A percentile compares a stretch with the other conserved stretches of the same genome.
phyloP scores from a whole-genome alignment of 73 alveolate genomes.

The Halteria grandinella region DNA sequence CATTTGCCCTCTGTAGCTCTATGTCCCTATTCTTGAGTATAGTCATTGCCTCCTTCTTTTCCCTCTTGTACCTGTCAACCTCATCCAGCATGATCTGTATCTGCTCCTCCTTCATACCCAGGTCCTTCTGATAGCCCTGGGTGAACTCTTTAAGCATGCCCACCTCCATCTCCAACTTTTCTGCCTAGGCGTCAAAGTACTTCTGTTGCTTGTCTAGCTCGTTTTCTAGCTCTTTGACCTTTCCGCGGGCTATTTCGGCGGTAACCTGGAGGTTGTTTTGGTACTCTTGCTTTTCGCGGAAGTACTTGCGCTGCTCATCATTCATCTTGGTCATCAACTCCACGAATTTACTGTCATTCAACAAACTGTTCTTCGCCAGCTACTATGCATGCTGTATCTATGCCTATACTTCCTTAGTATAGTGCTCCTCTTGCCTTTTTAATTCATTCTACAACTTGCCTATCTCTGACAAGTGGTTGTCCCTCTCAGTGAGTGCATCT shows the following conservation, averaged over 20 bases:
- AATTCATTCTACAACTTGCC: slow-evolving; percentile 36
- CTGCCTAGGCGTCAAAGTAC: slow-evolving; percentile 39
- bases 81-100: slow-evolving; percentile 25
- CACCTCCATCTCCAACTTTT: slow-evolving; percentile 26
- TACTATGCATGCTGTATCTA: slow-evolving; percentile 17
- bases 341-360: slow-evolving; percentile 51
- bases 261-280: slow-evolving; percentile 28
- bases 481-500: slow-evolving; percentile 12
- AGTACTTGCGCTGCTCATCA: slow-evolving; percentile 53
- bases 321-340: slow-evolving; percentile 48
- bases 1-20: slow-evolving; percentile 41
- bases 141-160: slow-evolving; percentile 50
- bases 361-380: slow-evolving; percentile 34
- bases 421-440: slow-evolving; percentile 35
- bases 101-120: slow-evolving; percentile 29
- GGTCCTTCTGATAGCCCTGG: neutral
- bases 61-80: slow-evolving; percentile 30
- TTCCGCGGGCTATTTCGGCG: slow-evolving; percentile 42
- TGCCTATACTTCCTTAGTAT: slow-evolving; percentile 27
- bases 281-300: slow-evolving; percentile 28
- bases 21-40: slow-evolving; percentile 34
- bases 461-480: slow-evolving; percentile 7
- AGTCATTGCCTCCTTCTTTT: slow-evolving; percentile 29
- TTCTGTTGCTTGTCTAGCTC: slow-evolving; percentile 42
- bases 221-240: slow-evolving; percentile 54